Evolutionary conservation across 2,329 filamentous ascomycete genomes (phyloP).

Genomic region (Trichoderma sp.): DNA sequence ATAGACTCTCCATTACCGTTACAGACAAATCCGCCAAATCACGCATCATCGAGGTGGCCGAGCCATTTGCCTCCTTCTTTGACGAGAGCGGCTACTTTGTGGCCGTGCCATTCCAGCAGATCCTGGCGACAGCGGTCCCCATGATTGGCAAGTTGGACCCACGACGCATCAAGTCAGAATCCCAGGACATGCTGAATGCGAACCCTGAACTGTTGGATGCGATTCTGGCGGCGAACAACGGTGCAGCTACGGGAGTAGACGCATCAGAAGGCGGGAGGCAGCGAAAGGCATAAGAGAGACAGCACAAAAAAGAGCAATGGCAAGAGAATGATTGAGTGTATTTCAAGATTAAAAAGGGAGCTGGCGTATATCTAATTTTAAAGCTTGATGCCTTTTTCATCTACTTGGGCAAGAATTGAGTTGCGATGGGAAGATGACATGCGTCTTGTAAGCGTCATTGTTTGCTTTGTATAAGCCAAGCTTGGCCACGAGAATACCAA

Average conservation of each 20-base stretch:
- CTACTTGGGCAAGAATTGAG: background rate
- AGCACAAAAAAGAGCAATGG: background rate
- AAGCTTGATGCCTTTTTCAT: background rate
- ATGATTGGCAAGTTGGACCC: constrained; percentile 67
- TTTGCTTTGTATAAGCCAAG: background rate
- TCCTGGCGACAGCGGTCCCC: constrained; percentile 69
- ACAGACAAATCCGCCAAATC: constrained; percentile 43
- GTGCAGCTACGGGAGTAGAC: constrained; percentile 37
- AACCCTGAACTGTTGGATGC: constrained; percentile 54
- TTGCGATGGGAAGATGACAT: background rate
- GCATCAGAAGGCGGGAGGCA: constrained; percentile 46
- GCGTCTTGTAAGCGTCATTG: background rate
- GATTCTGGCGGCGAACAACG: constrained; percentile 42
- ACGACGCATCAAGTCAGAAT: constrained; percentile 49
- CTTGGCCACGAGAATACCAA: background rate
- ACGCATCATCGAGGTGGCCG: constrained; percentile 56
- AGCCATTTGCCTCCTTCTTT: constrained; percentile 75
- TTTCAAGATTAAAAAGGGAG: background rate
- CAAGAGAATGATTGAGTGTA: background rate
- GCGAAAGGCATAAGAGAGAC: constrained; percentile 44
- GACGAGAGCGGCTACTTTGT: constrained; percentile 72
- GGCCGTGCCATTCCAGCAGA: constrained; percentile 73
- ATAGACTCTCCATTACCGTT: constrained; percentile 70
- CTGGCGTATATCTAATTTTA: background rate
- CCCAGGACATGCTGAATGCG: constrained; percentile 42